Evolutionary conservation across 805 yeast species (phyloP), one percentile per base, ranked within the genome.

Genomic region (Kuraishia piskuri): DNA sequence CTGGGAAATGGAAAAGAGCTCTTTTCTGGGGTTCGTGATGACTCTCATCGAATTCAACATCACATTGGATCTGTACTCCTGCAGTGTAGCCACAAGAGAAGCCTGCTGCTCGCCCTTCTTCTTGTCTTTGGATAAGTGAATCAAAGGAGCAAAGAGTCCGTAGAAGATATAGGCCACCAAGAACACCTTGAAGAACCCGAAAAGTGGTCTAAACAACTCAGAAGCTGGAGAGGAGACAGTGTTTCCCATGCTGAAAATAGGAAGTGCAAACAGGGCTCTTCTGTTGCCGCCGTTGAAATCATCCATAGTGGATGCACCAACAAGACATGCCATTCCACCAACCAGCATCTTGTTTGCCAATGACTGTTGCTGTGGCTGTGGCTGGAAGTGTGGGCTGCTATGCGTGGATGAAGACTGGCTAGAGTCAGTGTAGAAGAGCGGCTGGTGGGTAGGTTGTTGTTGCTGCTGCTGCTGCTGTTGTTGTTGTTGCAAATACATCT

Each of bases 271-370:
- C 19, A 67, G 54, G 2, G 68, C 64, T 51, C 63, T 61, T 50
- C 63, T 61, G 46, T 50, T 53, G 44, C 56, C 58, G 22, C 52
- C 51, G 19, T 62, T 70, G 50, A 74, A 70, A 49, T 81, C 85
- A 52, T 79, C 80, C 53, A 78, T 71, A 50, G 82, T 69, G 1
- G 86, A 78, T 2, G 85, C 76, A 24, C 88, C 88, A 68, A 82
- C 74, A 60, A 84, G 74, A 52, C 83, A 73, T 22, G 86, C 84
- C 72, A 83, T 71, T 21, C 88, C 85, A 17, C 88, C 89, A 56
- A 84, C 61, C 48, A 84, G 63, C 24, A 79, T 61, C 63, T 81
- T 83, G 56, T 75, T 77, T 10, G 75, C 61, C n/a, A 70, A 57
- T 19, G 65, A 60, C 24, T 52, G 48, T 31, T 31, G 40, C 26